Evolutionary conservation across 768 basidiomycete genomes (phyloP).

Genomic region (Hypholoma fasciculare): DNA sequence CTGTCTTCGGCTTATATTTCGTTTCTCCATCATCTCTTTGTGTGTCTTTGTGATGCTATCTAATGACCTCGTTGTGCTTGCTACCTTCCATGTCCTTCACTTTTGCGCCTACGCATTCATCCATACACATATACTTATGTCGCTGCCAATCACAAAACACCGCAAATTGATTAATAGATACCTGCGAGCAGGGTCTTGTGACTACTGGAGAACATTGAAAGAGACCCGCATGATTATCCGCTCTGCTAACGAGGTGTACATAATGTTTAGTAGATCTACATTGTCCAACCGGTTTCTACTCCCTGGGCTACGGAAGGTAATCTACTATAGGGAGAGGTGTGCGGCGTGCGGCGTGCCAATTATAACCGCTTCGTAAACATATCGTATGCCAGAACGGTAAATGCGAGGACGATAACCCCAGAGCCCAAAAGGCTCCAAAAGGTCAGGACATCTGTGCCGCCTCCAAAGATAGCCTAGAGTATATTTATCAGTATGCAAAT

Average conservation of each 20-base stretch:
- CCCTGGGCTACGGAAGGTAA: too few relatives aligned
- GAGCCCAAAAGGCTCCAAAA: slow-evolving; percentile 76
- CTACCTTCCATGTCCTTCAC: slow-evolving; percentile 8
- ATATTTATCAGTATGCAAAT: neutral
- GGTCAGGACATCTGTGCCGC: slow-evolving; percentile 60
- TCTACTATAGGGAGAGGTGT: neutral
- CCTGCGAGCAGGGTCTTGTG: too few relatives aligned
- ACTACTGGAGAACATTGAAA: too few relatives aligned
- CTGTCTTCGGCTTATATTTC: slow-evolving; percentile 21
- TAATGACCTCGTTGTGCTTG: slow-evolving; percentile 27
- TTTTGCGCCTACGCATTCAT: slow-evolving; percentile 12
- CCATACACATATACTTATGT: slow-evolving; percentile 16
- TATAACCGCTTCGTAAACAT: slow-evolving; percentile 44
- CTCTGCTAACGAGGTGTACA: too few relatives aligned
- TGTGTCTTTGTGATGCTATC: slow-evolving; percentile 34
- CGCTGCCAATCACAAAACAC: slow-evolving; percentile 3
- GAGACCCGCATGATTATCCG: too few relatives aligned
- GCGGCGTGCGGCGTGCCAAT: neutral
- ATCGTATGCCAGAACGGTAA: slow-evolving; percentile 76
- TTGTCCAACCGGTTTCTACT: too few relatives aligned
- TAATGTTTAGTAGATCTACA: too few relatives aligned
- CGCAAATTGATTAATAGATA: neutral
- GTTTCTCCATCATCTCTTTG: slow-evolving; percentile 13
- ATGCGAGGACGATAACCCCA: slow-evolving; percentile 78
- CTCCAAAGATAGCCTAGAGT: slow-evolving; percentile 55